These are phyloP conservation scores for Lindgomyces ingoldianus DNA, from an alignment of 495 filamentous ascomycete species.

Conservation along the genomic window DNA sequence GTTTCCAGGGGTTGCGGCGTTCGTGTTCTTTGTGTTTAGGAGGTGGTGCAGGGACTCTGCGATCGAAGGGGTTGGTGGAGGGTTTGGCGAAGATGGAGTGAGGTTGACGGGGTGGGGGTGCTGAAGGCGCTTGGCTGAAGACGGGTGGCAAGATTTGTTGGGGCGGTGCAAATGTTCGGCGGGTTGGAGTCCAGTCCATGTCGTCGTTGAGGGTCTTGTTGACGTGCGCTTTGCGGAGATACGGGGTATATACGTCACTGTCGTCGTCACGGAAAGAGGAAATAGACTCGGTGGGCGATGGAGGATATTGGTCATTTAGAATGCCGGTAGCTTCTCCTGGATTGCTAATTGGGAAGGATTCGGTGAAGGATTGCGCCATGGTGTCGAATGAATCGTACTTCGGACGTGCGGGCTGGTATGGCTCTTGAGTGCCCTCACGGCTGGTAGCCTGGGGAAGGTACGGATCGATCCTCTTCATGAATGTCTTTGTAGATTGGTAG, in stretches of 20 bases:
- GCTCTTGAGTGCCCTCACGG: neutral
- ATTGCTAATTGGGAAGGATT: constrained; percentile 11
- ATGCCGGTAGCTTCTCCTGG: neutral
- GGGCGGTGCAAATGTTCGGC: constrained; percentile 10
- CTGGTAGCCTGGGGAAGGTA: constrained; percentile 36
- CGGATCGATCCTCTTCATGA: constrained; percentile 37
- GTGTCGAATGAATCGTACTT: constrained; percentile 24
- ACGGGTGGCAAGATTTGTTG: neutral
- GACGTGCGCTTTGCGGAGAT: constrained; percentile 14
- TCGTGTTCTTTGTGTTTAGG: neutral
- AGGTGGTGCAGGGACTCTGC: constrained; percentile 6
- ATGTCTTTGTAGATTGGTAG: constrained; percentile 32
- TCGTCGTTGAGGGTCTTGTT: constrained; percentile 44
- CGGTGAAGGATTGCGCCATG: constrained; percentile 28
- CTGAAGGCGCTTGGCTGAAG: neutral
- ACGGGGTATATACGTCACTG: neutral
- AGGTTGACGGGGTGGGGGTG: neutral
- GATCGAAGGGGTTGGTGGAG: constrained; percentile 25
- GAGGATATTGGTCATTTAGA: constrained; percentile 9
- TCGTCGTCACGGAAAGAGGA: constrained; percentile 1
- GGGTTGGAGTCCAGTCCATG: constrained; percentile 85
- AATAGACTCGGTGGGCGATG: constrained; percentile 2
- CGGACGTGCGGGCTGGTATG: constrained; percentile 1
- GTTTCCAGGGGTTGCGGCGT: neutral
- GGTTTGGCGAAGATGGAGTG: constrained; percentile 15